Evolutionary conservation across 768 basidiomycete genomes (phyloP).

Genomic region (Collybia sordida): DNA sequence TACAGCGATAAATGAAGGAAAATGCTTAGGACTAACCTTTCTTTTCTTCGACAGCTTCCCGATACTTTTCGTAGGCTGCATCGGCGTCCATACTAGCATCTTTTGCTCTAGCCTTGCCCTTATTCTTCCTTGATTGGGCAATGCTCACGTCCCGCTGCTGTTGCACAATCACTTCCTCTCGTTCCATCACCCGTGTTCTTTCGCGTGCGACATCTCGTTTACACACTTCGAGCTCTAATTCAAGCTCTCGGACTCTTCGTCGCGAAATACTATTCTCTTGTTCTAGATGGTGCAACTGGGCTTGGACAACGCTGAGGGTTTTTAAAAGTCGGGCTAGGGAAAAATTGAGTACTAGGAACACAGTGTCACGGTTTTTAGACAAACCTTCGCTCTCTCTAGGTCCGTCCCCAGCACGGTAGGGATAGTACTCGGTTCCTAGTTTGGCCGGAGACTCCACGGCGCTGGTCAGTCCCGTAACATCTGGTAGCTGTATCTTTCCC

Average conservation of each 20-base stretch:
- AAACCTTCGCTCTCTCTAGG: constrained; percentile 68
- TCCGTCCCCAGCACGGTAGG: constrained; percentile 43
- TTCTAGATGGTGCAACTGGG: constrained; percentile 71
- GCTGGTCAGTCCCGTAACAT: constrained; percentile 81
- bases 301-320: constrained; percentile 62
- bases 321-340: constrained; percentile 56
- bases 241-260: constrained; percentile 82
- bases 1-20: constrained; percentile 1
- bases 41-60: constrained; percentile 84
- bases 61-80: constrained; percentile 53
- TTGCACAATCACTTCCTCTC: constrained; percentile 45
- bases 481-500: constrained; percentile 63
- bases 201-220: constrained; percentile 77
- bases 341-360: neutral
- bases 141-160: constrained; percentile 26
- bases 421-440: constrained; percentile 47
- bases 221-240: constrained; percentile 81
- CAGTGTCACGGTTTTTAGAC: neutral
- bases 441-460: constrained; percentile 77
- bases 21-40: constrained; percentile 57
- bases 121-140: constrained; percentile 27
- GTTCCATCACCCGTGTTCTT: constrained; percentile 60
- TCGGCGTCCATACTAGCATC: constrained; percentile 32
- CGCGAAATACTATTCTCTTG: constrained; percentile 82
- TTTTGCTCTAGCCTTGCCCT: constrained; percentile 36